phyloP scores from a whole-genome alignment of 2,329 filamentous ascomycete species.

The Alternaria viburni region DNA sequence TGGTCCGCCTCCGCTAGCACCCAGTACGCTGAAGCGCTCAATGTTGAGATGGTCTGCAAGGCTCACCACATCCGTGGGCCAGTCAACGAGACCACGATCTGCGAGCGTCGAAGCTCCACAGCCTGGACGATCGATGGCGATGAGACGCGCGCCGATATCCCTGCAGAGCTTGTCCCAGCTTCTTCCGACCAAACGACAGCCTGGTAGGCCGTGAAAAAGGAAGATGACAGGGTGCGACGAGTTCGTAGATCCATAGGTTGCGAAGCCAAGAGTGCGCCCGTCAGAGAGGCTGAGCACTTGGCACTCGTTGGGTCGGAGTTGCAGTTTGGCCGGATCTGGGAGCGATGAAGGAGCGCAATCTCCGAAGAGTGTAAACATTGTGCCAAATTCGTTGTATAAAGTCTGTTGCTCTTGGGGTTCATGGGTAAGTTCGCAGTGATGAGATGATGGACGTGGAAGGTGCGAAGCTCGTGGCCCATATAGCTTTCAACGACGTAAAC shows the following conservation, averaged over 20 bases:
- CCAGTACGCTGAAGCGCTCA: conserved; percentile 50
- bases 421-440: too few relatives aligned
- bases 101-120: conserved; percentile 49
- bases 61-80: conserved; percentile 49
- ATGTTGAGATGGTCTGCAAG: conserved; percentile 50
- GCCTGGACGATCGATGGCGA: conserved; percentile 53
- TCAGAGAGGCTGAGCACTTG: conserved; percentile 32
- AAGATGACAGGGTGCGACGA: conserved; percentile 47
- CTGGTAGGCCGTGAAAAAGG: conserved; percentile 52
- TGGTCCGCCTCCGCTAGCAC: conserved; percentile 55
- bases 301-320: conserved; percentile 17
- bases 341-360: conserved; percentile 16
- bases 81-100: conserved; percentile 33
- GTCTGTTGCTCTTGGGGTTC: too few relatives aligned
- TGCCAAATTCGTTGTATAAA: neutral
- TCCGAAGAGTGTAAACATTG: conserved; percentile 13
- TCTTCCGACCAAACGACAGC: conserved; percentile 49
- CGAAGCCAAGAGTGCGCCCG: conserved; percentile 49
- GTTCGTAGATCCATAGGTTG: conserved; percentile 48
- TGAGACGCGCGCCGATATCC: conserved; percentile 44
- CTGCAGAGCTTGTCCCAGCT: conserved; percentile 35
- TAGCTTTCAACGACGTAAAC: neutral
- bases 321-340: conserved; percentile 23
- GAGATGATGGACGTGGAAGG: neutral
- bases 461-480: neutral